Evolutionary conservation across 1,284 basidiomycete genomes (phyloP), one percentile per base, ranked within the genome.

Genomic region (Kwoniella shivajii): DNA sequence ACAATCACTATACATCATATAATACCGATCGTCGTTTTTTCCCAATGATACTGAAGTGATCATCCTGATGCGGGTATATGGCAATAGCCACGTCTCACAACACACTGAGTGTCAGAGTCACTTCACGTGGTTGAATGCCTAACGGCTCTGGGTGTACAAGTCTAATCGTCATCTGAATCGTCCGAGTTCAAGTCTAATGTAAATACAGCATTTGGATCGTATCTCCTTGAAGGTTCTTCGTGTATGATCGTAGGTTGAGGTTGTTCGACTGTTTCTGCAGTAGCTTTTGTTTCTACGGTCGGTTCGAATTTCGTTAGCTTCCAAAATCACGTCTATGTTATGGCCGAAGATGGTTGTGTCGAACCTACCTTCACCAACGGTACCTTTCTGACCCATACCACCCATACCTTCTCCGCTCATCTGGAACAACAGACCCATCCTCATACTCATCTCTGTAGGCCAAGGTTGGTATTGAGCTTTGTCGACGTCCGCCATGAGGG

Each of bases 361-460:
- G 11, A 24, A 62, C 72, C 66, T 43, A 69, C 68, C 72, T 37
- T 69, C 67, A 9, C 66, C 67, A 0, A 69, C 63, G 13, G 60
- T 56, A 11, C 71, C 72, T 2, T 61, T 61, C 31, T 72, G 65
- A 11, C 75, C 75, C 29, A 71, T 57, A 2, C 69, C 65, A 22
- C 60, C 63, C 75, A 77, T 75, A n/a, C 45, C 45, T 47, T 47
- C 31, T 13, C 74, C 74, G 43, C 68, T 63, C 41, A 72, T 62
- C 61, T 69, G 67, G 64, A 74, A 76, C 42, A 76, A 55, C 24
- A 75, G 53, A 7, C 75, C 75, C 60, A 60, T 54, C 10, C 75
- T 62, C 75, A 77, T 77, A 10, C 52, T 57, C 46, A 60, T 62
- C 56, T 77, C 75, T 16, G 64, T 71, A 0, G 75, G 75, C 70